A percentile compares a stretch with the other conserved stretches of the same genome.
phyloP scores from a whole-genome alignment of 352 stramenopile species.

The Globisporangium heterothallicum region DNA sequence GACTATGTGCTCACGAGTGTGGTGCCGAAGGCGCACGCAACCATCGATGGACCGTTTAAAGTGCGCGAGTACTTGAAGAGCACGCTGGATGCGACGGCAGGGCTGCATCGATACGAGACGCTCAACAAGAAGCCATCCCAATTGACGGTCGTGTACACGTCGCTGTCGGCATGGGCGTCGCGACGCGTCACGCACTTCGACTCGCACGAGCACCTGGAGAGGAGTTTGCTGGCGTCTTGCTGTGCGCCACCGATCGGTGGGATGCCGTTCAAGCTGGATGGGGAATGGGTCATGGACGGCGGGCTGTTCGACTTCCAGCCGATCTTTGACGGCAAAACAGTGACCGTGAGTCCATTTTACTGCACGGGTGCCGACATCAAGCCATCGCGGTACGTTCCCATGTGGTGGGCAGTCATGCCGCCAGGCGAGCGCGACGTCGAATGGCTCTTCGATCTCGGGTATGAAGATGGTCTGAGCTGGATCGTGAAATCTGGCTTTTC shows the following conservation, averaged over 20 bases:
- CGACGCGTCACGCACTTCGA: constrained; percentile 63
- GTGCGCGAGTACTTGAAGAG: constrained; percentile 60
- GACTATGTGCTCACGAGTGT: constrained; percentile 55
- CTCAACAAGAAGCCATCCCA: constrained; percentile 38
- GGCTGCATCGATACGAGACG: constrained; percentile 38
- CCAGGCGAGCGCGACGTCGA: constrained; percentile 59
- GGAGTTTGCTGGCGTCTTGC: constrained; percentile 73
- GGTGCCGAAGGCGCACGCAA: constrained; percentile 47
- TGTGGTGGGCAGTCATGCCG: constrained; percentile 83
- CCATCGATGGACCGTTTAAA: constrained; percentile 46
- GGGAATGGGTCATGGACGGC: constrained; percentile 86
- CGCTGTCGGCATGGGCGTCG: constrained; percentile 62
- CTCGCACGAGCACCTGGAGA: constrained; percentile 52
- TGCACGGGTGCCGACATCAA: constrained; percentile 87
- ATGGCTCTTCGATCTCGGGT: constrained; percentile 85
- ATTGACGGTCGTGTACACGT: constrained; percentile 69
- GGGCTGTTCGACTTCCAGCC: constrained; percentile 82
- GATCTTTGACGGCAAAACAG: constrained; percentile 57
- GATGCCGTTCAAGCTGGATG: constrained; percentile 76
- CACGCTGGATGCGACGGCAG: constrained; percentile 33
- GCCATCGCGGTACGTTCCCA: constrained; percentile 84
- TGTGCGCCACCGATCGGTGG: constrained; percentile 75
- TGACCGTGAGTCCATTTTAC: constrained; percentile 85
- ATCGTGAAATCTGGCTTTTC: constrained; percentile 40
- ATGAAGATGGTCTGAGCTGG: constrained; percentile 73